Conservation (phyloP, 345 rosid genomes). For the Citrus reticulata region DNA sequence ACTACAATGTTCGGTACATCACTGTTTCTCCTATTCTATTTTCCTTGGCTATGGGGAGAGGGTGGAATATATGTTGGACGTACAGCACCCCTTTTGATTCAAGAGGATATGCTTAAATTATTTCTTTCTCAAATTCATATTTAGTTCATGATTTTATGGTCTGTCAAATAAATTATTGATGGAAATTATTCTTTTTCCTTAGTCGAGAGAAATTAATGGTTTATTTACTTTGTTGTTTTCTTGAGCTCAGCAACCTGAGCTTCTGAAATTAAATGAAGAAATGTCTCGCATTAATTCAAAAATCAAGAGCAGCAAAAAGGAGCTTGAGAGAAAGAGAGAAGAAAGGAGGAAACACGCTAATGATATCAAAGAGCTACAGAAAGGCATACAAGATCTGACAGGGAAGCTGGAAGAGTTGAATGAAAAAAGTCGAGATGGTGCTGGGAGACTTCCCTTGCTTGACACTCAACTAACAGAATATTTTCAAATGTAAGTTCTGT, state of each 20-base stretch:
- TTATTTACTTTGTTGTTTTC: constrained; percentile 12
- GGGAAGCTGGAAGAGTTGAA: constrained; percentile 63
- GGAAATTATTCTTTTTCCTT: background rate
- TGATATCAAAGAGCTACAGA: constrained; percentile 63
- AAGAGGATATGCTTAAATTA: background rate
- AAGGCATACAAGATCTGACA: constrained; percentile 65
- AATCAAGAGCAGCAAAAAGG: constrained; percentile 78
- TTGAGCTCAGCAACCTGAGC: constrained; percentile 78
- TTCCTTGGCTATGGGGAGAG: background rate
- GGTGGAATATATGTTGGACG: background rate
- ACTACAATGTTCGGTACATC: background rate
- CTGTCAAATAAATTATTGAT: background rate
- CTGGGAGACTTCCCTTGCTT: constrained; percentile 74
- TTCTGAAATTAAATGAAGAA: constrained; percentile 84
- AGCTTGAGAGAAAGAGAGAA: constrained; percentile 64
- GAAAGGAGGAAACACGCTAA: constrained; percentile 70
- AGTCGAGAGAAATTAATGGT: constrained; percentile 8
- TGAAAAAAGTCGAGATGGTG: constrained; percentile 75
- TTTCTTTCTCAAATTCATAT: background rate
- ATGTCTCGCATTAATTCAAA: constrained; percentile 75
- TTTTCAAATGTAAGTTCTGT: constrained; percentile 73
- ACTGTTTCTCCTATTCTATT: background rate
- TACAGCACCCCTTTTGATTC: background rate
- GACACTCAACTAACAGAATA: constrained; percentile 76
- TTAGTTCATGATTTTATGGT: constrained; percentile 1